Base-by-base conservation (phyloP, 306 rosid genomes). In the Cicer arietinum region DNA sequence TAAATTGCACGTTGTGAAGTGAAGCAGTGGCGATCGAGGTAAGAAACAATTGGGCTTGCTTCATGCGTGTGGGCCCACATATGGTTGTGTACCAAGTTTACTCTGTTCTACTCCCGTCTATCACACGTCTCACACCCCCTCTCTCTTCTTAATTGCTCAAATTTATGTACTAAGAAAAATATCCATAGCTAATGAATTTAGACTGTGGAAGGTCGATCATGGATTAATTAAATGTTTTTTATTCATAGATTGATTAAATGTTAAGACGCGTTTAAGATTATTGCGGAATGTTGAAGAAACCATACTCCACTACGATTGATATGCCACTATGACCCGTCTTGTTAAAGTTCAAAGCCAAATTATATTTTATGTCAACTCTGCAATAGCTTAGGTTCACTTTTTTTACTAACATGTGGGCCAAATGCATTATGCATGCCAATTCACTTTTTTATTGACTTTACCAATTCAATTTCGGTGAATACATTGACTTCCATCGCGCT, bases 241-340 rank as follows among this genome's bases (percentile, higher is more conserved):
- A 25, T 25, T 25, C 35, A 25, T 25, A 25, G 35, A 25, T 25
- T 25, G 35, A 25, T 25, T 25, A 25, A 25, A 2, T 45, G 50
- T 45, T 45, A 9, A 45, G 6, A 9, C 16, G 35, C 7, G 3
- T 13, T 50, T 50, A 50, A 50, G 56, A 50, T 2, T 51, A 84
- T 80, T 85, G 78, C 84, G 79, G 88, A 79, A 80, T 67, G 60
- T 71, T 80, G 63, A 84, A 81, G 80, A 74, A 71, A 88, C 83
- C 84, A 84, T 79, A 84, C 69, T 51, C 93, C 93, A 88, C 93
- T 84, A 62, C 14, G 35, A 39, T 67, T 85, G 81, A 90, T 86
- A 85, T 82, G 85, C 93, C 91, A 90, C 79, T 81, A 90, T 77
- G 43, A 12, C 75, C 64, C 40, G 14, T 41, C 48, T 81, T 62